Percentiles rank a stretch among this genome's conserved stretches.
These are phyloP conservation scores for Bisporella sp. DNA, from an alignment of 2,329 filamentous ascomycete genomes.

Conservation along the genomic window DNA sequence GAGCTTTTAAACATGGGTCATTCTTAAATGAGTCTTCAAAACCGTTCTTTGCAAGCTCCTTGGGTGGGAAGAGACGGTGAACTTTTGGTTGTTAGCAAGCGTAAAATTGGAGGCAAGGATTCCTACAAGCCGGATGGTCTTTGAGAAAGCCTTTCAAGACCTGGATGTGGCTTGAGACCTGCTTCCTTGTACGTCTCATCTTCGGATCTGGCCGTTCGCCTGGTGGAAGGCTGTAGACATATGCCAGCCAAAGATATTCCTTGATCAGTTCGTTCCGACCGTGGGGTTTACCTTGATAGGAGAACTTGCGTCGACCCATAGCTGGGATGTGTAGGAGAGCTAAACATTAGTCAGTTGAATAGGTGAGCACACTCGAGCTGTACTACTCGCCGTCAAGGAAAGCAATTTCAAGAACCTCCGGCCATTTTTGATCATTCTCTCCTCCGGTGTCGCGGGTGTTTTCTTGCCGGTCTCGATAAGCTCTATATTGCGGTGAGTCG, in stretches of 20 bases:
- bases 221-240: conserved; percentile 32
- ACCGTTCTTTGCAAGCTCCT: conserved; percentile 46
- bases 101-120: background rate
- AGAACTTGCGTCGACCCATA: conserved; percentile 61
- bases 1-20: conserved; percentile 54
- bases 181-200: conserved; percentile 45
- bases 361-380: background rate
- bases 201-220: conserved; percentile 39
- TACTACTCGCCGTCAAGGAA: conserved; percentile 56
- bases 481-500: conserved; percentile 54
- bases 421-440: conserved; percentile 53
- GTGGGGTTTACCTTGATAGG: conserved; percentile 54
- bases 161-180: conserved; percentile 65
- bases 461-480: conserved; percentile 58
- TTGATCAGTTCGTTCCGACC: conserved; percentile 66
- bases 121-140: conserved; percentile 56
- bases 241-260: conserved; percentile 56
- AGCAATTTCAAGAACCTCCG: conserved; percentile 55
- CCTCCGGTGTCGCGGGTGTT: conserved; percentile 33
- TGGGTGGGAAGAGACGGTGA: conserved; percentile 50
- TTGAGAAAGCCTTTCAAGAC: conserved; percentile 62
- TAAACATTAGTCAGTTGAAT: conserved; percentile 27
- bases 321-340: conserved; percentile 58
- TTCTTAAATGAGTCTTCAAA: conserved; percentile 54
- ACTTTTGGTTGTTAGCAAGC: conserved; percentile 14